Evolutionary conservation across 108 stramenopile genomes (phyloP).

Genomic region (Fragilaria radians): DNA sequence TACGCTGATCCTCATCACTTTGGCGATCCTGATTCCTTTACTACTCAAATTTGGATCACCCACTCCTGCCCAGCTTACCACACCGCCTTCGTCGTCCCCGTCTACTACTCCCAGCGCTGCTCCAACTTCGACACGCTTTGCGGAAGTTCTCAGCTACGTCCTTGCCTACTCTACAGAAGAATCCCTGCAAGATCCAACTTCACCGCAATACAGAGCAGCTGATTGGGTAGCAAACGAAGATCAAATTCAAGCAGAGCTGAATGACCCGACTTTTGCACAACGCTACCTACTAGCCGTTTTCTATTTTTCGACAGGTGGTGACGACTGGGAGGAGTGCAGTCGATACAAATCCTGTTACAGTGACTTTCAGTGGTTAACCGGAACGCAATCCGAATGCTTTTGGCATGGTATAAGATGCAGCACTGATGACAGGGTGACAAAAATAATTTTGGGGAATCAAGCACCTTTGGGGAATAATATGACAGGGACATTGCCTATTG

Average conservation of each 20-base stretch:
- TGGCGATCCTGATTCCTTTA: constrained; percentile 4
- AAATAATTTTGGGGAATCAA: not conserved
- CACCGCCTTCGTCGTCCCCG: not conserved
- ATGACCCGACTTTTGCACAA: not conserved
- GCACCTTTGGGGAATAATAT: not conserved
- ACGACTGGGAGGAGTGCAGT: constrained; percentile 16
- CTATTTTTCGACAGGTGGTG: constrained; percentile 31
- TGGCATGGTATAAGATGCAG: not conserved
- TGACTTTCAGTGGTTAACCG: not conserved
- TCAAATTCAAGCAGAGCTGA: constrained; percentile 7
- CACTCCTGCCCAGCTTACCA: not conserved
- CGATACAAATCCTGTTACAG: not conserved
- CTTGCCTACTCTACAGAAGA: not conserved
- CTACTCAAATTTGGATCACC: not conserved
- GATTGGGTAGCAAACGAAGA: constrained; percentile 40
- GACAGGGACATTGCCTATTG: not conserved
- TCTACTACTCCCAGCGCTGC: not conserved
- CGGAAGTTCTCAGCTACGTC: constrained; percentile 2
- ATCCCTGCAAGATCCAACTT: not conserved
- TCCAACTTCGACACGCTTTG: not conserved
- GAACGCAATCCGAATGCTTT: not conserved
- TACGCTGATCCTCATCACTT: not conserved
- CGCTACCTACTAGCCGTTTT: constrained; percentile 16
- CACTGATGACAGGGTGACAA: not conserved
- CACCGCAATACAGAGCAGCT: constrained; percentile 35